Base-by-base conservation (phyloP, 163 green algal species). In the Coccomyxa subellipsoidea region DNA sequence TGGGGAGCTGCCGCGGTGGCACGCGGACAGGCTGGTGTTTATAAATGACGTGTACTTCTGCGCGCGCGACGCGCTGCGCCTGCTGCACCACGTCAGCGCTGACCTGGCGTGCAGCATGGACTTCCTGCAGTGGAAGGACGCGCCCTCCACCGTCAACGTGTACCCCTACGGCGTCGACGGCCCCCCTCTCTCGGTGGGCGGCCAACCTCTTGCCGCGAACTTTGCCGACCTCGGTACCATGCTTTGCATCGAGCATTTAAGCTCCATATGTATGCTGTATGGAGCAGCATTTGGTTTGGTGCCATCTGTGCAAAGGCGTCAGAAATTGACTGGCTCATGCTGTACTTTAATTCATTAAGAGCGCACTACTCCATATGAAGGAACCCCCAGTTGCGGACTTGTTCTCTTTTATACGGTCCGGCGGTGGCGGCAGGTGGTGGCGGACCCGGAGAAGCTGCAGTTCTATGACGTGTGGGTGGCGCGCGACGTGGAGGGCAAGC, bases 1-100 rank as follows among this genome's bases (percentile, higher is more conserved):
- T 8, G 27, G 27, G 66, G n/a, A 34, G 27, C 29, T n/a, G 34
- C 79, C 69, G 12, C 37, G 72, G 32, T 77, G 70, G 70, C 32
- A 31, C 0, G 84, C 90, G 0, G 83, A 90, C 29, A 70, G 71
- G 7, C 40, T 95, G 0, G 82, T 92, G 3, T 95, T 93, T 77
- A 59, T 91, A 4, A 95, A 95, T 77, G 91, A 95, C 77, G 91
- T 94, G 31, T 91, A 88, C 31, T 91, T 93, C 40, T 91, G 90
- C 54, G 86, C 85, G 8, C 69, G 84, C 12, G 87, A 93, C 76
- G 76, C 93, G 27, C 35, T 89, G 47, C 54, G 90, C 54, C 38
- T 90, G 54, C 72, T 86, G 71, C 88, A 93, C 40, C 35, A 88
- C 38, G 82, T 78, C n/a, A 47, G 82, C 7, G n/a, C 84, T 25